Base-by-base conservation (phyloP, 1,139 yeast species). In the Saccharomyces hybrid region DNA sequence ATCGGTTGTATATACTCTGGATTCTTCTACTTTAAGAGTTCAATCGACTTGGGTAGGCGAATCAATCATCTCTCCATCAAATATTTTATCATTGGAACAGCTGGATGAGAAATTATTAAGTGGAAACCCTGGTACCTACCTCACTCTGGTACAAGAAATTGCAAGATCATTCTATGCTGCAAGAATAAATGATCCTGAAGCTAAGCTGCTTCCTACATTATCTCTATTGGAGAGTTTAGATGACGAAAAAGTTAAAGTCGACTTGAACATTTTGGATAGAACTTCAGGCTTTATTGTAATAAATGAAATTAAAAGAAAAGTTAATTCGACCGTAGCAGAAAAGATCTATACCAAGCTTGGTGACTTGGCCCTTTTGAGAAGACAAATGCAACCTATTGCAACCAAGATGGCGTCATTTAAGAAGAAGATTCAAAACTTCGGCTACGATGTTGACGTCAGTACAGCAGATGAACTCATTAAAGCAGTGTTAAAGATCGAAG, bases 301-400 rank as follows among this genome's bases (percentile, higher is more conserved):
- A 49, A 80, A 83, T 53, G 98, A 93, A 71, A 78, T 93, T 49
- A 80, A 85, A 60, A 84, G 86, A 64, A 88, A 86, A 68, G 95
- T 87, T 4, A 91, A 93, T 71, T 76, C 83, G 48, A 90, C 96
- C 0, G 84, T 93, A 58, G 99, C 98, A 0, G 88, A 89, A 57
- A 83, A 81, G 64, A 75, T 86, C 21, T 86, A 86, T 65, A 83
- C 93, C 2, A 82, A 80, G 3, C 74, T 90, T 52, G 97, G 97
- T 1, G 90, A 87, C 60, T 73, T 76, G 53, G 90, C 98, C 0
- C 80, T 93, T 54, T 79, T 93, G 65, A 86, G 98, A 71, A 88
- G 95, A 69, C 96, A 91, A 61, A 79, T 89, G 4, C 81, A 86
- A 61, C 98, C 99, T 38, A 82, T 95, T 2, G 75, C 86, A 57